These are phyloP conservation scores for Catunica adiposa DNA, from an alignment of 2,329 filamentous ascomycete species.

Conservation along the genomic window DNA sequence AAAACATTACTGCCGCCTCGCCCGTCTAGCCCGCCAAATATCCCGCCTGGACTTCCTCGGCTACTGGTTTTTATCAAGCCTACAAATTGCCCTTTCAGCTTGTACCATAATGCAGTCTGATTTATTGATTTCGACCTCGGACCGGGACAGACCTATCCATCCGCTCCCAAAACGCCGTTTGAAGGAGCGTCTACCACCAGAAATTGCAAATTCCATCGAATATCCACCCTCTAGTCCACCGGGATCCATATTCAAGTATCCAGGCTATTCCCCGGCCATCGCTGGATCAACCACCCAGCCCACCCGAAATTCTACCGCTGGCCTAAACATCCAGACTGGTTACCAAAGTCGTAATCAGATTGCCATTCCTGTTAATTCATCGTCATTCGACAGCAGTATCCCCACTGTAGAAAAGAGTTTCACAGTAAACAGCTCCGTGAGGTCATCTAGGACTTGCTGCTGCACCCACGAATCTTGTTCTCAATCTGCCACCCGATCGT, in stretches of 20 bases:
- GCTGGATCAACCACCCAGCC: background rate
- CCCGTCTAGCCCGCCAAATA: background rate
- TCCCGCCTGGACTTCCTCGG: background rate
- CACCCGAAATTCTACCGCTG: background rate
- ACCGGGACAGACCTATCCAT: slow-evolving; percentile 59
- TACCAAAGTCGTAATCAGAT: slow-evolving; percentile 21
- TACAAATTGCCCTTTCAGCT: background rate
- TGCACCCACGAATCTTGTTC: too few species aligned
- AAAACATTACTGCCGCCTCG: background rate
- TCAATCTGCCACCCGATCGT: background rate
- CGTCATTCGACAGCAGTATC: too few species aligned
- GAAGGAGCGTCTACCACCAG: slow-evolving; percentile 71
- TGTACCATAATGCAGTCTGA: slow-evolving; percentile 18
- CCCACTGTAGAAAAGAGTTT: too few species aligned
- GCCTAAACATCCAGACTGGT: background rate
- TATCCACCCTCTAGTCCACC: slow-evolving; percentile 61
- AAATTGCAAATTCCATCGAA: slow-evolving; percentile 65
- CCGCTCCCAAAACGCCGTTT: slow-evolving; percentile 80
- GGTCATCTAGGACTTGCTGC: too few species aligned
- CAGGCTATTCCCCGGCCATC: background rate
- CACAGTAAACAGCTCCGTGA: background rate
- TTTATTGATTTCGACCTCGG: slow-evolving; percentile 51
- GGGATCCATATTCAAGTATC: slow-evolving; percentile 37
- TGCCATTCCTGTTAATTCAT: slow-evolving; percentile 20
- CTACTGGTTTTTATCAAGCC: background rate